These are phyloP conservation scores for Calvatia gigantea DNA, from an alignment of 768 basidiomycete species.

Conservation along the genomic window DNA sequence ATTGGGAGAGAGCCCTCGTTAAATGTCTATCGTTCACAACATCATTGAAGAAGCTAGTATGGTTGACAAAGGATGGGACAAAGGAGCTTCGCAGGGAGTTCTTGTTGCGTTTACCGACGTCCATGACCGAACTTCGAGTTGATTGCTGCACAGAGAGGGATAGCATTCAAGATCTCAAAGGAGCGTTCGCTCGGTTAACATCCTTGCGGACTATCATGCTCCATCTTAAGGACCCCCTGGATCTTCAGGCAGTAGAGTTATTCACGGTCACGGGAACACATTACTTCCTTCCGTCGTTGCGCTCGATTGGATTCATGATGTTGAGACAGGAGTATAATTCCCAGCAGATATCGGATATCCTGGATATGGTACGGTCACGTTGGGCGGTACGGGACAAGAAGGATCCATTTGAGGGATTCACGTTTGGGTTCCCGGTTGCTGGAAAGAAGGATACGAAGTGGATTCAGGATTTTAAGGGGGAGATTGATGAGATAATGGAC, in stretches of 20 bases:
- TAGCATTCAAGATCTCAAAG: not conserved
- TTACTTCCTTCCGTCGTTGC: not conserved
- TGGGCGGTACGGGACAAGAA: not conserved
- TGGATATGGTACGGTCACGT: not conserved
- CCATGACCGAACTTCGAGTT: not conserved
- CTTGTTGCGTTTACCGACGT: not conserved
- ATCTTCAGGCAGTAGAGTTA: not conserved
- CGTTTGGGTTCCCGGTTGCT: not conserved
- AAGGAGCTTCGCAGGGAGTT: not conserved
- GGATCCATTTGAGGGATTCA: not conserved
- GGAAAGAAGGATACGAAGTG: not conserved
- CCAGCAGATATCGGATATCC: not conserved
- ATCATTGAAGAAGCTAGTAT: not conserved
- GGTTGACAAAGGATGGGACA: not conserved
- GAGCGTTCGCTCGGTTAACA: not conserved
- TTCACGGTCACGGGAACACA: not conserved
- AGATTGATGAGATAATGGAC: not conserved
- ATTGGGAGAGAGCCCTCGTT: not conserved
- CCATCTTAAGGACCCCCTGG: not conserved
- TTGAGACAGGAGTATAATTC: not conserved
- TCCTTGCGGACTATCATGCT: not conserved
- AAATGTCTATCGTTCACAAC: not conserved
- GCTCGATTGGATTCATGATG: not conserved
- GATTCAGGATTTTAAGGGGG: not conserved
- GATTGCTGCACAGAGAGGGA: not conserved